Base-by-base conservation (phyloP, 768 basidiomycete species). In the Lactarius pseudohatsudake region DNA sequence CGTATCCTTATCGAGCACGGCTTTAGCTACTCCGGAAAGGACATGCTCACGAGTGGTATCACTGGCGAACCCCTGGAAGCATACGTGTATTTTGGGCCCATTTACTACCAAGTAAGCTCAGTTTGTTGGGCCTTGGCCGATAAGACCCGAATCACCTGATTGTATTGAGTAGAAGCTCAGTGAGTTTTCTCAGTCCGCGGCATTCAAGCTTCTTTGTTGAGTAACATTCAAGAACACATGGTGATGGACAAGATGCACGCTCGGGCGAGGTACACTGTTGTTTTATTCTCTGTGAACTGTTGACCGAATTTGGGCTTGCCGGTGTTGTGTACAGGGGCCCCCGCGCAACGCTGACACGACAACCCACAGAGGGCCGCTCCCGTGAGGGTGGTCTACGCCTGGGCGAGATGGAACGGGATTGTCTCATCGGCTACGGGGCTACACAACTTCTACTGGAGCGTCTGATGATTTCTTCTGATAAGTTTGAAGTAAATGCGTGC, bases 181-280 rank as follows among this genome's bases (percentile, higher is more conserved):
- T 97, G 77, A 81, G 92, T 77, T 55, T 58, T 65, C 50, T 53
- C 30, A 36, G 47, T 59, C 34, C 65, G 58, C 22, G 36, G 38
- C 28, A 9, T 43, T 57, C 41, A 45, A 20, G 34, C 34, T 56
- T 20, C 53, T 55, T 59, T 36, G 45, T 65, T 72, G 54, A 72
- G 15, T 43, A 43, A 45, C 6, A 59, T 20, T 60, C 47, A 71
- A 91, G 88, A 96, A 81, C 96, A 96, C 80, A 98, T 98, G 96
- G 96, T 98, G 59, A 91, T 98, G 89, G 97, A 99, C 83, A 99
- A 99, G 82, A 99, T 99, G 97, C 97, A 99, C 72, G 97, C 97
- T 70, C 89, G 97, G 65, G 95, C 97, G 59, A 90, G 94, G 93
- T 89, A 76, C 72, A 82, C 10, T 22, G 58, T 38, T 26, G 47